phyloP scores from a whole-genome alignment of 352 stramenopile species.

The Pythium scleroteichum region DNA sequence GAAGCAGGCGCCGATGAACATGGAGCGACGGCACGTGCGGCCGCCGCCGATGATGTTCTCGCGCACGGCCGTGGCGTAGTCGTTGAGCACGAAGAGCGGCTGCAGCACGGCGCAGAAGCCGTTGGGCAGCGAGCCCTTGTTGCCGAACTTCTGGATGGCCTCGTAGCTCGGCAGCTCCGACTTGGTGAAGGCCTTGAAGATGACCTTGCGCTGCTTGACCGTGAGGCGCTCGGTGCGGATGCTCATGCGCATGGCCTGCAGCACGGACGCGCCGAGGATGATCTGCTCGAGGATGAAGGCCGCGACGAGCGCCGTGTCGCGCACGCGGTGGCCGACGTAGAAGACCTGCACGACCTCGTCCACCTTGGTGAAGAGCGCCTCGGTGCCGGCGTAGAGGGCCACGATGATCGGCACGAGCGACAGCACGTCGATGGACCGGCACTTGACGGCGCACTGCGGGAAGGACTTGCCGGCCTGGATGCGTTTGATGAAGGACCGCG shows the following conservation, averaged over 20 bases:
- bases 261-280: slow-evolving; percentile 70
- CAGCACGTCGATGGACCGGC: slow-evolving; percentile 77
- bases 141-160: slow-evolving; percentile 83
- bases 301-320: slow-evolving; percentile 66
- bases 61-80: slow-evolving; percentile 75
- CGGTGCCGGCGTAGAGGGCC: slow-evolving; percentile 77
- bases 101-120: slow-evolving; percentile 76
- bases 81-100: slow-evolving; percentile 76
- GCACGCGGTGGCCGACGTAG: slow-evolving; percentile 69
- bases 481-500: slow-evolving; percentile 74
- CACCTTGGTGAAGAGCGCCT: slow-evolving; percentile 79
- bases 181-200: slow-evolving; percentile 87
- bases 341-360: slow-evolving; percentile 82
- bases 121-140: slow-evolving; percentile 65
- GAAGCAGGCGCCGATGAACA: slow-evolving; percentile 85
- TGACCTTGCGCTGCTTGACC: slow-evolving; percentile 81
- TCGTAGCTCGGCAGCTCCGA: slow-evolving; percentile 79
- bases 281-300: slow-evolving; percentile 82
- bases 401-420: slow-evolving; percentile 73
- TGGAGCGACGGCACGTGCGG: slow-evolving; percentile 71
- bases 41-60: slow-evolving; percentile 84
- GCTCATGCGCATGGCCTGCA: slow-evolving; percentile 84
- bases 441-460: slow-evolving; percentile 76
- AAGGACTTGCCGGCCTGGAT: slow-evolving; percentile 71
- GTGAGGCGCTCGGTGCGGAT: slow-evolving; percentile 78